Conservation (phyloP, 78 protist genomes). For the Dictyostelium purpureum region DNA sequence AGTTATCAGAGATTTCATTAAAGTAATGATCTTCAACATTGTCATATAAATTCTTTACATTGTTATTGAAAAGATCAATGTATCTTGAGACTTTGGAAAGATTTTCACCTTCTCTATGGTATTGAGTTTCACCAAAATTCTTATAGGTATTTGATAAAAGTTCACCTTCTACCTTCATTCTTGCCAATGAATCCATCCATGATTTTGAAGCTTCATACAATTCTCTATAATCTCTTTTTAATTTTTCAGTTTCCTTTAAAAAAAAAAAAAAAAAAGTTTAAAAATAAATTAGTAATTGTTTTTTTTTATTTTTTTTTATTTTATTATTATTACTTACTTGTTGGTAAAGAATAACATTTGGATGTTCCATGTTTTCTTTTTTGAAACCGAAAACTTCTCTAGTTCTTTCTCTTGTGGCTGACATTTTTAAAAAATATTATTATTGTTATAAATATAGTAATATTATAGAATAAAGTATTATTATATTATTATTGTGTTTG, state of each 20-base stretch:
- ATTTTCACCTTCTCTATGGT: neutral
- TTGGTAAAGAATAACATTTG: slow-evolving; percentile 6
- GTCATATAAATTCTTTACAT: neutral
- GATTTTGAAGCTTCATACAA: neutral
- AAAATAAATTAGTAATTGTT: neutral
- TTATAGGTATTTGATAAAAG: neutral
- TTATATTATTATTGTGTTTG: too few species aligned
- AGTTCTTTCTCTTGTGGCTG: slow-evolving; percentile 33
- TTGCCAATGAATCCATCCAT: slow-evolving; percentile 22
- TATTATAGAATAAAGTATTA: too few species aligned
- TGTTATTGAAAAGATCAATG: neutral
- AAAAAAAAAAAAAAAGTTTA: neutral
- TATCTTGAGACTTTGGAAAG: neutral
- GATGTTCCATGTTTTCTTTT: slow-evolving; percentile 8
- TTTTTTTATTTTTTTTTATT: neutral
- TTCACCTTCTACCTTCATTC: neutral
- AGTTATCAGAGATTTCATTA: neutral
- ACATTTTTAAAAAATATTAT: neutral
- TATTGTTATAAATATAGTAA: neutral
- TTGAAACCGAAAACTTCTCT: slow-evolving; percentile 25
- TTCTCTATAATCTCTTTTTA: slow-evolving; percentile 7
- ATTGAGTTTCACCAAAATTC: neutral
- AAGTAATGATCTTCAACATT: neutral
- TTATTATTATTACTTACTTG: neutral
- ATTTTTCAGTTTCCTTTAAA: neutral